Conservation (phyloP, 202 grass and related monocot species). For the Alloteropsis angusta region DNA sequence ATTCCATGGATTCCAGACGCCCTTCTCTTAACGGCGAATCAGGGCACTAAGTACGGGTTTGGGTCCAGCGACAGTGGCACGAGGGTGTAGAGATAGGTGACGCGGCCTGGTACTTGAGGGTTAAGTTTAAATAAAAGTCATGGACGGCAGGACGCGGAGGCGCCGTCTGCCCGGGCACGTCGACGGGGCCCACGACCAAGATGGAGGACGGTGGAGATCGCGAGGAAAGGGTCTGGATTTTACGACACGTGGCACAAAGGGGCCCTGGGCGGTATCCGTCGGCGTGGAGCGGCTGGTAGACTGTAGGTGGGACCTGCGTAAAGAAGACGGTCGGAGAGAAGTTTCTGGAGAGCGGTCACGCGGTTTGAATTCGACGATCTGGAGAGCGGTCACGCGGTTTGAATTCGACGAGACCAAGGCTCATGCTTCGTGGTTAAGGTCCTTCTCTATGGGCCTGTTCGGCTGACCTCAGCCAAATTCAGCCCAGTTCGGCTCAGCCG, state of each 20-base stretch:
- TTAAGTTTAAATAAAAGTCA: slow-evolving; percentile 4
- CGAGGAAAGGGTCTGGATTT: neutral
- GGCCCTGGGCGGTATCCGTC: neutral
- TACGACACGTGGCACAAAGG: neutral
- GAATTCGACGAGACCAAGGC: neutral
- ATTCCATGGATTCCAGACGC: neutral
- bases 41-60: neutral
- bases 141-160: neutral
- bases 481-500: too few relatives aligned
- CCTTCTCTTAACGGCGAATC: slow-evolving; percentile 5
- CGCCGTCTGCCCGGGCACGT: slow-evolving; percentile 10
- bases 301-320: neutral
- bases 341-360: slow-evolving; percentile 8
- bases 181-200: neutral
- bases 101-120: neutral
- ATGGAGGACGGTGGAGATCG: neutral
- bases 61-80: neutral
- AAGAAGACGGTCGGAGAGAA: neutral
- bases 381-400: too few relatives aligned
- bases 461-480: too few relatives aligned
- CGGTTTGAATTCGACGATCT: too few relatives aligned
- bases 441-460: too few relatives aligned
- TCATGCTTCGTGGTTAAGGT: slow-evolving; percentile 1
- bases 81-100: neutral
- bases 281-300: neutral